Evolutionary conservation across 352 stramenopile genomes (phyloP).

Genomic region (Saprolegnia diclina): DNA sequence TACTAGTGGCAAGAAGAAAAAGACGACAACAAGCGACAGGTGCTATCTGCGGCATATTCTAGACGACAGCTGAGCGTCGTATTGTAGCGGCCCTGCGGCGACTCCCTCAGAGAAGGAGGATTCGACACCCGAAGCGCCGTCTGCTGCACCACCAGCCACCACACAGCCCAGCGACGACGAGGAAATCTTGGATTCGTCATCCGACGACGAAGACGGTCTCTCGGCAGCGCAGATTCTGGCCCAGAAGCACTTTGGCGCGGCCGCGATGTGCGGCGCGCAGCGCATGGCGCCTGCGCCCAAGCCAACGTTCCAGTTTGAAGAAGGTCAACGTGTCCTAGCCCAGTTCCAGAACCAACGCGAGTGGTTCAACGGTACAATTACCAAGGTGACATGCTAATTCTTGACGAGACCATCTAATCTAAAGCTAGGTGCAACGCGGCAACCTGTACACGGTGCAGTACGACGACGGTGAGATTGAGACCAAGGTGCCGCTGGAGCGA

Average conservation of each 20-base stretch:
- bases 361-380: conserved; percentile 61
- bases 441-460: conserved; percentile 69
- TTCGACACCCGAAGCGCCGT: neutral
- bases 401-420: conserved; percentile 38
- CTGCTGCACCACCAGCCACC: neutral
- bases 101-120: neutral
- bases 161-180: conserved; percentile 4
- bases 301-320: conserved; percentile 33
- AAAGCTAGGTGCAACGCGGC: conserved; percentile 32
- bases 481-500: conserved; percentile 49
- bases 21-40: conserved; percentile 2
- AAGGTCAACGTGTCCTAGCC: conserved; percentile 50
- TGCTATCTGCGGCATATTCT: neutral
- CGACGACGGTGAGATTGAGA: conserved; percentile 70
- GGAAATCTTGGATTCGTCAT: conserved; percentile 38
- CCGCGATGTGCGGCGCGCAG: conserved; percentile 38
- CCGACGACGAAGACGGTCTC: conserved; percentile 53
- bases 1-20: conserved; percentile 33
- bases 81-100: conserved; percentile 11
- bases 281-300: conserved; percentile 28
- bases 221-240: conserved; percentile 57
- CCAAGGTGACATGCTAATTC: conserved; percentile 37
- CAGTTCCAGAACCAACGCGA: conserved; percentile 46
- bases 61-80: neutral
- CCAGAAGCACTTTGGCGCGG: conserved; percentile 55